phyloP scores from a whole-genome alignment of 108 stramenopile species.

The Mayamaea pseudoterrestris region DNA sequence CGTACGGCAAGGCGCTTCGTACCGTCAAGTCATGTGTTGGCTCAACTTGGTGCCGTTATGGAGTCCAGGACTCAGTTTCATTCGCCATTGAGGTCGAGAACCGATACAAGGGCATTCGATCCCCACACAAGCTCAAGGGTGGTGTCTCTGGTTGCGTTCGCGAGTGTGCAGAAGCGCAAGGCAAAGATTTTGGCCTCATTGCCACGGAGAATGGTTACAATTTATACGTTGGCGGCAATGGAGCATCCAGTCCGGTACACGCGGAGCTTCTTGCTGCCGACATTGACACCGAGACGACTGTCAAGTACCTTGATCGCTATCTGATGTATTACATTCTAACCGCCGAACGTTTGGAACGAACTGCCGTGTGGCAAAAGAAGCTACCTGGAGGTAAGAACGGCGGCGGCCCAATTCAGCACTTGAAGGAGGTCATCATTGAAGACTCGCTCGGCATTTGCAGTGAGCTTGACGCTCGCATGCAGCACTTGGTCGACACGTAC shows the following conservation, averaged over 20 bases:
- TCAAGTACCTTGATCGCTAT: slow-evolving; percentile 87
- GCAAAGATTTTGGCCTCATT: slow-evolving; percentile 90
- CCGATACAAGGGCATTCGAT: slow-evolving; percentile 89
- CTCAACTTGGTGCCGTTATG: slow-evolving; percentile 90
- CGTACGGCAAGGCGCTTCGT: slow-evolving; percentile 88
- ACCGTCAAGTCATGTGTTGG: slow-evolving; percentile 93
- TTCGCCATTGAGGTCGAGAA: slow-evolving; percentile 85
- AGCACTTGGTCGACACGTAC: slow-evolving; percentile 84
- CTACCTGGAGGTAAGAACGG: slow-evolving; percentile 74
- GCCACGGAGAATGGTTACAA: slow-evolving; percentile 92
- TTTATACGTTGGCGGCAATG: slow-evolving; percentile 85
- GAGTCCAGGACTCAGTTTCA: slow-evolving; percentile 83
- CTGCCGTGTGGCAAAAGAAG: slow-evolving; percentile 79
- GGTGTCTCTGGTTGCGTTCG: slow-evolving; percentile 84
- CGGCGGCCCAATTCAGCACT: slow-evolving; percentile 80
- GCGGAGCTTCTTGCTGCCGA: slow-evolving; percentile 81
- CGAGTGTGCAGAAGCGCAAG: slow-evolving; percentile 88
- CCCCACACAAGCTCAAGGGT: slow-evolving; percentile 90
- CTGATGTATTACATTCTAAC: slow-evolving; percentile 92
- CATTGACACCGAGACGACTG: slow-evolving; percentile 80
- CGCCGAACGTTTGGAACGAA: slow-evolving; percentile 81
- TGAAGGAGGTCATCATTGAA: slow-evolving; percentile 86
- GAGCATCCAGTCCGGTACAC: slow-evolving; percentile 81
- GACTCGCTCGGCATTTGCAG: slow-evolving; percentile 86
- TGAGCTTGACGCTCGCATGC: slow-evolving; percentile 81